Conservation (phyloP, 352 stramenopile species). For the Globisporangium canariense region DNA sequence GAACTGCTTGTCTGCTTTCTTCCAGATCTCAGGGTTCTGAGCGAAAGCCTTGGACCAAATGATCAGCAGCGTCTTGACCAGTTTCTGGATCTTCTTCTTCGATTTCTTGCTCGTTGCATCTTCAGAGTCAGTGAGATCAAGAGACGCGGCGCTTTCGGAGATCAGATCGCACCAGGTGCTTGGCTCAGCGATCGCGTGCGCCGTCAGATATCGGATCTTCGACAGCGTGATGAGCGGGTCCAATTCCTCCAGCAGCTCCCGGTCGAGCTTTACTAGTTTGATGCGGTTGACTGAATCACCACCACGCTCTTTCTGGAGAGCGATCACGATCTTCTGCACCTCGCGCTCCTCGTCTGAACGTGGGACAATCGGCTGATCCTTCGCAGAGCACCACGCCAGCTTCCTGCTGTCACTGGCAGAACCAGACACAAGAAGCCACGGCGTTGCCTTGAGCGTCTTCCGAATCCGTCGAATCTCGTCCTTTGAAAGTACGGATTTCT, state of each 20-base stretch:
- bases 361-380: slow-evolving; percentile 30
- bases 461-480: slow-evolving; percentile 39
- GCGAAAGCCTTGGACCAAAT: slow-evolving; percentile 18
- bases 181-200: slow-evolving; percentile 24
- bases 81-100: slow-evolving; percentile 18
- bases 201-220: slow-evolving; percentile 27
- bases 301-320: slow-evolving; percentile 22
- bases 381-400: slow-evolving; percentile 23
- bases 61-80: slow-evolving; percentile 15
- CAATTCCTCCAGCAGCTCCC: slow-evolving; percentile 18
- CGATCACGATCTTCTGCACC: slow-evolving; percentile 36
- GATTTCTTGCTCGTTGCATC: not conserved
- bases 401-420: slow-evolving; percentile 9
- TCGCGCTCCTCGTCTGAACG: slow-evolving; percentile 31
- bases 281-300: slow-evolving; percentile 13
- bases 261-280: slow-evolving; percentile 30
- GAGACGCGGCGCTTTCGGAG: not conserved
- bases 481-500: slow-evolving; percentile 40
- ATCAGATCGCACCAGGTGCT: slow-evolving; percentile 35
- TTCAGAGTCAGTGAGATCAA: slow-evolving; percentile 9
- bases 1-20: slow-evolving; percentile 18
- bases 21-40: slow-evolving; percentile 3
- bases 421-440: slow-evolving; percentile 31
- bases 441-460: slow-evolving; percentile 34
- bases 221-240: slow-evolving; percentile 32